Evolutionary conservation across 805 yeast genomes (phyloP).

Genomic region (Cyberlindnera amylophila): DNA sequence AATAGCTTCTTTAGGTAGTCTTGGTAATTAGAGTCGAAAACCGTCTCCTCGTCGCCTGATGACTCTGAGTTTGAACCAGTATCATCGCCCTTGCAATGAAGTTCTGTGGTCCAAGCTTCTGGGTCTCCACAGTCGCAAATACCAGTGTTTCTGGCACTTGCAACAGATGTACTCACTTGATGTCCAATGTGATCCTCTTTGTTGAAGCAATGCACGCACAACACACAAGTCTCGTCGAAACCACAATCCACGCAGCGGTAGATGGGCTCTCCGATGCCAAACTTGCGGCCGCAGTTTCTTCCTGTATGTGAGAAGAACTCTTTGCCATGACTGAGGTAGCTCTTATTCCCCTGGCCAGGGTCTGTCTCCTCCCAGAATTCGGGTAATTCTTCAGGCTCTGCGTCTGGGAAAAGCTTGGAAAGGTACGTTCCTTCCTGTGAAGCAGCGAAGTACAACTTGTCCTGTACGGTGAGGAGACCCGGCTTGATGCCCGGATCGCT

Average conservation of each 20-base stretch:
- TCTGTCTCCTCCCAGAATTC: slow-evolving; percentile 8
- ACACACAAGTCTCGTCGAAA: slow-evolving; percentile 71
- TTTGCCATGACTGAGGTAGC: slow-evolving; percentile 5
- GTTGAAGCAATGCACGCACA: slow-evolving; percentile 72
- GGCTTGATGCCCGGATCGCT: background rate
- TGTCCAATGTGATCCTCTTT: slow-evolving; percentile 65
- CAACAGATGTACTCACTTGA: slow-evolving; percentile 46
- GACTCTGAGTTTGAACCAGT: slow-evolving; percentile 30
- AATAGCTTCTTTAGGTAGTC: slow-evolving; percentile 27
- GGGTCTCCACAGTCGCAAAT: slow-evolving; percentile 77
- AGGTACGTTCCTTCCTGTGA: slow-evolving; percentile 38
- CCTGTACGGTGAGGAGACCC: slow-evolving; percentile 5
- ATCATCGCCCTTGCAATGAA: slow-evolving; percentile 46
- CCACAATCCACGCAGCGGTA: slow-evolving; percentile 77
- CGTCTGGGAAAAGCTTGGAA: slow-evolving; percentile 32
- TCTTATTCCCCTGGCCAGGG: background rate
- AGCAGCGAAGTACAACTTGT: slow-evolving; percentile 29
- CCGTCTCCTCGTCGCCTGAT: slow-evolving; percentile 24
- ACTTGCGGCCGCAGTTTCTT: slow-evolving; percentile 66
- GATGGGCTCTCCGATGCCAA: slow-evolving; percentile 59
- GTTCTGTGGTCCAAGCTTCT: slow-evolving; percentile 60
- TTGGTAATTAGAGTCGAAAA: slow-evolving; percentile 10
- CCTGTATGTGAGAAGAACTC: slow-evolving; percentile 39
- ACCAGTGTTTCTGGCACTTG: slow-evolving; percentile 34
- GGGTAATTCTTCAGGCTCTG: slow-evolving; percentile 3